Base-by-base conservation (phyloP, 2,329 filamentous ascomycete species). In the Botryotinia globosa region DNA sequence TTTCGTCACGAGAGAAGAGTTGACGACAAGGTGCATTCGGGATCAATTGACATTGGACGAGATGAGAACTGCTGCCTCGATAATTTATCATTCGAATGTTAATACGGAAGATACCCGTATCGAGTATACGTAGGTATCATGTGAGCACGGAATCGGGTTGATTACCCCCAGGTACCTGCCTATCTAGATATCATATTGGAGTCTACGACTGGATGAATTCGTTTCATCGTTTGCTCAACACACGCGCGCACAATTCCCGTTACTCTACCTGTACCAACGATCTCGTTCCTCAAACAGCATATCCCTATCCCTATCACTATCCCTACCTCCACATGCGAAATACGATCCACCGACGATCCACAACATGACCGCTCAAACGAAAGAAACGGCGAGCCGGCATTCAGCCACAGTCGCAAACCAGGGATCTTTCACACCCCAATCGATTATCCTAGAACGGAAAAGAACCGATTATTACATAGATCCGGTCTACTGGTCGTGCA, bases 301-400 rank as follows among this genome's bases (percentile, higher is more conserved):
- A 56, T 56, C 51, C 51, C 51, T 56, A 56, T 56, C 51, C 51
- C 51, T 54, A 29, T 22, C 61, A 0, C 25, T 44, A 25, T 64
- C n/a, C 62, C 64, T 45, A 45, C 34, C 18, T 56, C 51, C 51
- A 56, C 51, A 56, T 56, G 51, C 51, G n/a, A 56, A n/a, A 32
- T 29, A 56, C 51, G 51, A 56, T n/a, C 45, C 51, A 54, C 25
- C 29, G 20, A n/a, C 45, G 10, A 20, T 34, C 62, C 62, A 64
- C 8, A 56, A 18, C n/a, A 56, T 56, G 51, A 29, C 51, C 29
- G 51, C 14, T 56, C 44, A 58, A 61, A 61, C 32, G 32, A 37
- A 61, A 63, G 14, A 44, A 63, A 63, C 61, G 61, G 59, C 59
- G 22, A 39, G 39, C 61, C 39, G 8, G 39, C 61, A 64, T 64